A percentile compares a stretch with the other conserved stretches of the same genome.
Evolutionary conservation across 2,329 filamentous ascomycete species (phyloP).

Genomic region (Penicillium sp.): DNA sequence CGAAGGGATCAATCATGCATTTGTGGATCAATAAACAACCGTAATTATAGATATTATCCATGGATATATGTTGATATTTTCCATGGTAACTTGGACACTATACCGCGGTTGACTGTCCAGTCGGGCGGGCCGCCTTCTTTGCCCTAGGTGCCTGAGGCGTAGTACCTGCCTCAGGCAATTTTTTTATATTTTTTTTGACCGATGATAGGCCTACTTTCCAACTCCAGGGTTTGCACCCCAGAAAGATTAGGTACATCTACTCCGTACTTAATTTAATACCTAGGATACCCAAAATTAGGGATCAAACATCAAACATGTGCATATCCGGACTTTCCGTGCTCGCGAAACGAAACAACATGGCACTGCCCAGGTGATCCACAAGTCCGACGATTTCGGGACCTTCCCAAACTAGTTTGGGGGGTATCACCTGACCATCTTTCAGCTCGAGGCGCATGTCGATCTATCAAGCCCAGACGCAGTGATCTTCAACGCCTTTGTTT

Average conservation of each 20-base stretch:
- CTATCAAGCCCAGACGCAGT: conserved; percentile 2
- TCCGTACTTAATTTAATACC: background rate
- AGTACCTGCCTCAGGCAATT: background rate
- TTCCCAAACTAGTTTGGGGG: conserved; percentile 4
- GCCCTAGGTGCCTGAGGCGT: background rate
- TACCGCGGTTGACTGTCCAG: background rate
- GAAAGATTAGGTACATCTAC: background rate
- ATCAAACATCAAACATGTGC: background rate
- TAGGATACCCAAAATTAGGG: background rate
- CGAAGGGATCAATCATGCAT: background rate
- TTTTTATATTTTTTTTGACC: background rate
- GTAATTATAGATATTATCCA: conserved; percentile 12
- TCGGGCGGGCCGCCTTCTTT: background rate
- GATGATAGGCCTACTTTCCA: background rate
- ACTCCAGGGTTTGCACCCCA: background rate
- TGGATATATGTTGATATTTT: conserved; percentile 2
- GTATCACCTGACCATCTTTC: conserved; percentile 2
- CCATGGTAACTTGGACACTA: background rate
- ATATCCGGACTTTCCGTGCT: background rate
- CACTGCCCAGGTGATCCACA: background rate
- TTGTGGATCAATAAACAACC: conserved; percentile 18
- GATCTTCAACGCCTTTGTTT: conserved; percentile 4
- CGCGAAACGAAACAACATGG: background rate
- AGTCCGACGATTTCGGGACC: background rate
- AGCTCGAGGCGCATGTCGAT: conserved; percentile 4